These are phyloP conservation scores for Calonectria ilicicola DNA, from an alignment of 2,329 filamentous ascomycete species.

Conservation along the genomic window DNA sequence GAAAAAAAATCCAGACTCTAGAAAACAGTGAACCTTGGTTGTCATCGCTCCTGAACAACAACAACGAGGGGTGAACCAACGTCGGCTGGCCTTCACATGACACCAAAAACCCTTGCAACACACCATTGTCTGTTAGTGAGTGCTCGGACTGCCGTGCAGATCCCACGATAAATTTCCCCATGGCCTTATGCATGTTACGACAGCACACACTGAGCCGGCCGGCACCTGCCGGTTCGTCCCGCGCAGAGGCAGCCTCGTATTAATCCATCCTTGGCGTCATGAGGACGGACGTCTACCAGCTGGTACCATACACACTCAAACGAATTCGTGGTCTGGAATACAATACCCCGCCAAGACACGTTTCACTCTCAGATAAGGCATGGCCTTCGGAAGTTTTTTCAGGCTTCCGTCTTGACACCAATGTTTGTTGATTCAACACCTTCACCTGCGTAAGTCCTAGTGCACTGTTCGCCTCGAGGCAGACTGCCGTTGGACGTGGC, in stretches of 20 bases:
- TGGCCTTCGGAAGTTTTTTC: slow-evolving; percentile 13
- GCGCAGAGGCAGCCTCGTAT: background rate
- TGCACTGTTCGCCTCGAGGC: slow-evolving; percentile 38
- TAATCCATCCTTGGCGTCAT: background rate
- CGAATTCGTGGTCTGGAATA: background rate
- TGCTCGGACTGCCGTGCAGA: slow-evolving; percentile 11
- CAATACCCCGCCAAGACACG: slow-evolving; percentile 23
- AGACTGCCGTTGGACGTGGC: slow-evolving; percentile 37
- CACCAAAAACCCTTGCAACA: slow-evolving; percentile 19
- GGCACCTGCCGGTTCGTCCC: background rate
- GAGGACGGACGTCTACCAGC: background rate
- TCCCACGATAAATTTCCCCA: slow-evolving; percentile 4
- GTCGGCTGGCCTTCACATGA: slow-evolving; percentile 10
- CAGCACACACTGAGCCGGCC: slow-evolving; percentile 3
- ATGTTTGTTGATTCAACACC: slow-evolving; percentile 17
- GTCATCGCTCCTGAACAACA: background rate
- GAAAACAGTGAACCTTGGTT: background rate
- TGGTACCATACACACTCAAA: slow-evolving; percentile 1
- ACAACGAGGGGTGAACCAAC: slow-evolving; percentile 2
- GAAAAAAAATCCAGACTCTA: too few relatives aligned
- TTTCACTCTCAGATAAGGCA: slow-evolving; percentile 23
- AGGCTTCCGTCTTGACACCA: background rate
- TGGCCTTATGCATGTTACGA: slow-evolving; percentile 15
- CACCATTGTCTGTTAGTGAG: slow-evolving; percentile 15
- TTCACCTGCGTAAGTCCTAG: slow-evolving; percentile 19